phyloP scores from a whole-genome alignment of 345 rosid genomes.

The Firmiana major region DNA sequence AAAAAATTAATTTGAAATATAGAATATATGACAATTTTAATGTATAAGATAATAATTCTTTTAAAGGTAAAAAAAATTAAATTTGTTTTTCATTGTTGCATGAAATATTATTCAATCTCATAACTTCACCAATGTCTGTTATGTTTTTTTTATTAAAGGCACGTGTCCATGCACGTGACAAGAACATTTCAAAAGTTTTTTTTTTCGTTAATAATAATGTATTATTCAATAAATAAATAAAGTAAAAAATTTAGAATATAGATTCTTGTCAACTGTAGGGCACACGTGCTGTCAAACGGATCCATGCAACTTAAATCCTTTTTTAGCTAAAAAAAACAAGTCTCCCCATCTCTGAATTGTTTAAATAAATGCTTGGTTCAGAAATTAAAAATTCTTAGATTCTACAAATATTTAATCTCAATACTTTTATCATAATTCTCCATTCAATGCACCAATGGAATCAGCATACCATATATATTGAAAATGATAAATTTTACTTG shows the following conservation, averaged over 20 bases:
- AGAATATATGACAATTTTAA: too few species aligned
- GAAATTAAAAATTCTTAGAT: neutral
- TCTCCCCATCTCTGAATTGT: neutral
- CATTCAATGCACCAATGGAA: neutral
- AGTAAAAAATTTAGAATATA: neutral
- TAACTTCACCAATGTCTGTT: neutral
- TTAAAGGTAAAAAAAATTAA: too few species aligned
- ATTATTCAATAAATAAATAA: too few species aligned
- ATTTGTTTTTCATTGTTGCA: too few species aligned
- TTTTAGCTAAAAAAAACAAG: neutral
- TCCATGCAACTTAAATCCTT: neutral
- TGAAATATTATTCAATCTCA: too few species aligned
- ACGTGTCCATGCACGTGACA: conserved; percentile 36
- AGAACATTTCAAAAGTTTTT: neutral
- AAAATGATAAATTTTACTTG: too few species aligned
- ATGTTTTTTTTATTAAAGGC: conserved; percentile 16
- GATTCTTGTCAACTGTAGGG: neutral
- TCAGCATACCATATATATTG: too few species aligned
- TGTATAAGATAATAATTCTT: too few species aligned
- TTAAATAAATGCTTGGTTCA: neutral
- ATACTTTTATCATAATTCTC: neutral
- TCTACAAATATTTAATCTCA: neutral
- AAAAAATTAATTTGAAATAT: too few species aligned
- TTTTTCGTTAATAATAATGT: neutral
- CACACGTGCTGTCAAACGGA: neutral